phyloP scores from a whole-genome alignment of 2,329 filamentous ascomycete species.

The Aspergillus hiratsukae region DNA sequence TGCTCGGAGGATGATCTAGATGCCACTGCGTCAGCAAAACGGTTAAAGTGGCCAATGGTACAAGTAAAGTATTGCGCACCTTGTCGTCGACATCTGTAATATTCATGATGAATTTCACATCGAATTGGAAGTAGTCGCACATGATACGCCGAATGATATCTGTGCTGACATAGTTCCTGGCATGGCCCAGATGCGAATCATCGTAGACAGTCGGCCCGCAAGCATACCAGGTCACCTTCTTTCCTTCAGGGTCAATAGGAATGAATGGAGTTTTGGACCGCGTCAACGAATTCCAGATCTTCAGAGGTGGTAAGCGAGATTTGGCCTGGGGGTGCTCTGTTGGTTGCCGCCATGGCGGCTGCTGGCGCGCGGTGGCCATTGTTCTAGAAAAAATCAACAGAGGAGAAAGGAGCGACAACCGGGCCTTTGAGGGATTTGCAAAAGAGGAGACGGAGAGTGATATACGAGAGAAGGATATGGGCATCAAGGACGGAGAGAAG shows the following conservation, averaged over 20 bases:
- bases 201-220: conserved; percentile 87
- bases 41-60: background rate
- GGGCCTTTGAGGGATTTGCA: conserved; percentile 11
- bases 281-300: conserved; percentile 76
- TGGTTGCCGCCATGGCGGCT: conserved; percentile 45
- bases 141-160: conserved; percentile 83
- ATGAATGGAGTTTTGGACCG: conserved; percentile 69
- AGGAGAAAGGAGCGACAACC: conserved; percentile 9
- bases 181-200: conserved; percentile 76
- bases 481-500: conserved; percentile 20
- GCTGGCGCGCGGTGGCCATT: conserved; percentile 33
- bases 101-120: conserved; percentile 88
- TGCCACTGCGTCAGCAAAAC: conserved; percentile 7
- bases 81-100: conserved; percentile 82
- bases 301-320: conserved; percentile 52
- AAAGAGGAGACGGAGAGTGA: conserved; percentile 10
- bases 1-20: conserved; percentile 59
- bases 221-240: conserved; percentile 77
- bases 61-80: conserved; percentile 34
- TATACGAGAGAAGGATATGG: conserved; percentile 15
- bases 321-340: conserved; percentile 26
- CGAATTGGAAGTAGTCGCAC: conserved; percentile 75
- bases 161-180: conserved; percentile 84
- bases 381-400: conserved; percentile 16
- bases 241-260: conserved; percentile 63